A percentile compares a stretch with the other conserved stretches of the same genome.
Evolutionary conservation across 441 rosid genomes (phyloP).

Genomic region (Pelargonium fulgidum): DNA sequence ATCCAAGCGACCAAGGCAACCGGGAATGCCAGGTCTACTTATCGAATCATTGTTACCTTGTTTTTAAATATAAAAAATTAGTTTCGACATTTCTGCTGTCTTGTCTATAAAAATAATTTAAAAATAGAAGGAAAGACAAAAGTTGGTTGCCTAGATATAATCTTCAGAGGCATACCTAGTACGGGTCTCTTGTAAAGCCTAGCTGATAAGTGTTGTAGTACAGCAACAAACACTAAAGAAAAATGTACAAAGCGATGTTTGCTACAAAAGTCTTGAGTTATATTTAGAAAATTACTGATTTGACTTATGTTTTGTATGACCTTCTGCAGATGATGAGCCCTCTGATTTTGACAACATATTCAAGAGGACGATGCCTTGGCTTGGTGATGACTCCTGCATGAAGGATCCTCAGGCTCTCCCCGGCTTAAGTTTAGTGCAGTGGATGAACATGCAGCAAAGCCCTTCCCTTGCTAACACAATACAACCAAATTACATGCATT

Average conservation of each 20-base stretch:
- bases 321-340: conserved; percentile 45
- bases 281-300: neutral
- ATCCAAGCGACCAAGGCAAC: conserved; percentile 70
- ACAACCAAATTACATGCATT: conserved; percentile 39
- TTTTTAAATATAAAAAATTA: too few species aligned
- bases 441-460: conserved; percentile 74
- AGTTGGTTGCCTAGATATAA: too few species aligned
- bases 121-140: too few species aligned
- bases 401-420: conserved; percentile 48
- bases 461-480: conserved; percentile 43
- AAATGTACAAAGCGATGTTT: too few species aligned
- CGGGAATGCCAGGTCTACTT: conserved; percentile 62
- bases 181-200: too few species aligned
- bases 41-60: too few species aligned
- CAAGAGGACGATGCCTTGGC: conserved; percentile 64
- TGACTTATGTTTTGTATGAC: conserved; percentile 19
- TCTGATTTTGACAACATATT: conserved; percentile 45
- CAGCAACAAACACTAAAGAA: too few species aligned
- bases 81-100: too few species aligned
- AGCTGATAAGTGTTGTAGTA: too few species aligned
- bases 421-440: conserved; percentile 55
- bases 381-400: conserved; percentile 47
- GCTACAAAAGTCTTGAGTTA: too few species aligned
- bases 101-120: too few species aligned
- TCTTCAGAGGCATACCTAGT: too few species aligned